Evolutionary conservation across 2,329 filamentous ascomycete species (phyloP).

Genomic region (Penicillium sp.): DNA sequence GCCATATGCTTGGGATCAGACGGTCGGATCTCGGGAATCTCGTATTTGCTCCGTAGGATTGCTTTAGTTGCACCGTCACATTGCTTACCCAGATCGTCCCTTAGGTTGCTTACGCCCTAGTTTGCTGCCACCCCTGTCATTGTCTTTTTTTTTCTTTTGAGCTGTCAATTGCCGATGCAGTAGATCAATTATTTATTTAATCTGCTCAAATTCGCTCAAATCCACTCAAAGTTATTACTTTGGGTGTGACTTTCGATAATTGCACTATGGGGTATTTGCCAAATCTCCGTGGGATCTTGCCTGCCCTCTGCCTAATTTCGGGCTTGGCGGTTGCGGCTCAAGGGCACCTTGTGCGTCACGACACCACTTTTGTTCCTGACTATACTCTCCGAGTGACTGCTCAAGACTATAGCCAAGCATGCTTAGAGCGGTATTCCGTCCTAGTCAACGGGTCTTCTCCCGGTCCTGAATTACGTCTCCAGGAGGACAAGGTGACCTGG

Average conservation of each 20-base stretch:
- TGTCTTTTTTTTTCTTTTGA: neutral
- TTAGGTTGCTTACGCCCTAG: neutral
- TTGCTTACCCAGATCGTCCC: neutral
- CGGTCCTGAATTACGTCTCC: conserved; percentile 52
- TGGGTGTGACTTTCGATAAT: neutral
- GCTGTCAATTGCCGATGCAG: neutral
- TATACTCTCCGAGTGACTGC: neutral
- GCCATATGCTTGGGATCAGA: neutral
- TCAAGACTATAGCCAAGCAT: conserved; percentile 1
- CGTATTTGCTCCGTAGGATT: neutral
- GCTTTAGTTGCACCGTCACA: neutral
- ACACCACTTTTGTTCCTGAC: neutral
- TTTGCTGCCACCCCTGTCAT: neutral
- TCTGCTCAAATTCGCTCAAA: neutral
- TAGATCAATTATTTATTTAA: neutral
- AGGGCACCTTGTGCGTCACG: neutral
- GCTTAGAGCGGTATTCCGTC: conserved; percentile 43
- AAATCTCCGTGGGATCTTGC: neutral
- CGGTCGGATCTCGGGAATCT: neutral
- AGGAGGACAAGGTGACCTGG: conserved; percentile 51
- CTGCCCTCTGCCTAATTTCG: neutral
- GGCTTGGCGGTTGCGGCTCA: neutral
- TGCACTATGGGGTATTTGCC: neutral
- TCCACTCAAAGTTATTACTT: neutral
- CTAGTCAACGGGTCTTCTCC: conserved; percentile 57